Evolutionary conservation across 441 rosid species (phyloP).

Genomic region (Mallotus repandus): DNA sequence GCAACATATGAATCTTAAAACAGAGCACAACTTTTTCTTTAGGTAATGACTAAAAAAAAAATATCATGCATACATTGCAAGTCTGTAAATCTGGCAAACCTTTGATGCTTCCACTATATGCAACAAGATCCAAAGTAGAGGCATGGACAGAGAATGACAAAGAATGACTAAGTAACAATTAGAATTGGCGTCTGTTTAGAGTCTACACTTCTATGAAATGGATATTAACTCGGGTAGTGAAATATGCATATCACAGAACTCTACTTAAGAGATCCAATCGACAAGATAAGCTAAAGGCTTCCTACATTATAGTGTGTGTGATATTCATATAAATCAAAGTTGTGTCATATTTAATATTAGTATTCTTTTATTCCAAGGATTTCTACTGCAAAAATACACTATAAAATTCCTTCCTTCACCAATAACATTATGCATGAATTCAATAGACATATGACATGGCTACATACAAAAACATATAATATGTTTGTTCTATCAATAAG

Average conservation of each 20-base stretch:
- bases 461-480: background rate
- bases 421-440: background rate
- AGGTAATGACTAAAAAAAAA: background rate
- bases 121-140: background rate
- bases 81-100: conserved; percentile 3
- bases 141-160: background rate
- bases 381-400: background rate
- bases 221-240: too few species aligned
- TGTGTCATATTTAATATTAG: background rate
- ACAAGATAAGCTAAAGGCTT: background rate
- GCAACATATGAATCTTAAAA: background rate
- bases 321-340: background rate
- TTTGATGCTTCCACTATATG: background rate
- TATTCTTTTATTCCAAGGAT: background rate
- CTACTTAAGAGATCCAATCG: background rate
- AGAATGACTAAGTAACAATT: background rate
- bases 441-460: background rate
- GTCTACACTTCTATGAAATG: too few species aligned
- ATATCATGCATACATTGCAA: background rate
- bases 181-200: background rate
- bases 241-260: background rate
- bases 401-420: background rate
- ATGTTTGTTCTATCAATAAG: background rate
- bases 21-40: background rate
- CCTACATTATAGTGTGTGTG: background rate